These are phyloP conservation scores for Backusella australiensis DNA, from an alignment of 192 early-diverging fungal species.

Conservation along the genomic window DNA sequence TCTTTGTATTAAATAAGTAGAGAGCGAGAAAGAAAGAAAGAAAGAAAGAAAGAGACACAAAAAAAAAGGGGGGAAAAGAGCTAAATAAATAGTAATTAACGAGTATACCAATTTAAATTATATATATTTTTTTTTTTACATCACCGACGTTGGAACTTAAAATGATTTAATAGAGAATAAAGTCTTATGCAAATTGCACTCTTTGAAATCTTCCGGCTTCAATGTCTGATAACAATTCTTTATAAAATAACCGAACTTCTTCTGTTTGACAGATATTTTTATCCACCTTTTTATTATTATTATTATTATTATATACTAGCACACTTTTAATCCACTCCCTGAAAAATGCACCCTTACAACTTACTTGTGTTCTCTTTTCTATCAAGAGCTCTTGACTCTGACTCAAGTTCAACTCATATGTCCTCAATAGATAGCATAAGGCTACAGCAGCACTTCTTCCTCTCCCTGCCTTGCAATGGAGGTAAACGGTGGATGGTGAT, in stretches of 20 bases:
- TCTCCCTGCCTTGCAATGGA: conserved; percentile 46
- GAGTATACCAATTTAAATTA: background rate
- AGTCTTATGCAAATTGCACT: background rate
- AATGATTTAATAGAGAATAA: background rate
- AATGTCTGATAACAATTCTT: background rate
- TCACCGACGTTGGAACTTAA: background rate
- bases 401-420: conserved; percentile 4
- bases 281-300: conserved; percentile 3
- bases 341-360: background rate
- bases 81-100: background rate
- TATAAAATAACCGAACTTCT: conserved; percentile 5
- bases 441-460: conserved; percentile 24
- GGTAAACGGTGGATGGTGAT: conserved; percentile 20
- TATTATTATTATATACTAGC: background rate
- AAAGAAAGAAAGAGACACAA: background rate
- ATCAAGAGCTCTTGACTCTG: background rate
- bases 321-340: background rate
- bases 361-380: conserved; percentile 17
- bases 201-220: conserved; percentile 3
- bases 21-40: background rate
- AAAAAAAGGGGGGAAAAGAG: background rate
- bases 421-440: conserved; percentile 19
- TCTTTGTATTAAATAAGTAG: background rate
- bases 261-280: background rate
- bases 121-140: background rate